Conservation (phyloP, 2,329 filamentous ascomycete genomes). For the Aspergillus pseudoterreus region DNA sequence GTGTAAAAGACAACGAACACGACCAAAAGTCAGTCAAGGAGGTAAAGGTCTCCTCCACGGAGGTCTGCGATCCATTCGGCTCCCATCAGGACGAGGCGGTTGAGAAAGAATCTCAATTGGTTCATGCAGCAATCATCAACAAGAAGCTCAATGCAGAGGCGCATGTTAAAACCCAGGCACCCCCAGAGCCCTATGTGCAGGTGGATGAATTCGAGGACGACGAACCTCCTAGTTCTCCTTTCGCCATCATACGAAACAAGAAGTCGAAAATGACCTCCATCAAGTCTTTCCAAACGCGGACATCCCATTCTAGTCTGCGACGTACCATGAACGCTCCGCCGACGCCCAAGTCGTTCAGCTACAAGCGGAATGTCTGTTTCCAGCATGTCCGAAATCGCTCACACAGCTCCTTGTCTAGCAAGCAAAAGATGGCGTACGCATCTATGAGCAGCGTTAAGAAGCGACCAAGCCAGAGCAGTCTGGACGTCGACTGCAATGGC, state of each 20-base stretch:
- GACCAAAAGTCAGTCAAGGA: slow-evolving; percentile 49
- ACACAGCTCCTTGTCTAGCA: slow-evolving; percentile 23
- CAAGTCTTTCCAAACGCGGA: slow-evolving; percentile 42
- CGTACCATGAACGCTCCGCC: slow-evolving; percentile 33
- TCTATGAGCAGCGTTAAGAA: slow-evolving; percentile 21
- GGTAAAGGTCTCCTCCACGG: slow-evolving; percentile 40
- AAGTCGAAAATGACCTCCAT: slow-evolving; percentile 31
- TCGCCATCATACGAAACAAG: slow-evolving; percentile 29
- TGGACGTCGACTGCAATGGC: slow-evolving; percentile 15
- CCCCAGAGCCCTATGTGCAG: slow-evolving; percentile 17
- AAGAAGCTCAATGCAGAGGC: slow-evolving; percentile 35
- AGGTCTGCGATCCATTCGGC: slow-evolving; percentile 82
- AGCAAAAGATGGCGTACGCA: slow-evolving; percentile 13
- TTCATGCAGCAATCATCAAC: slow-evolving; percentile 64
- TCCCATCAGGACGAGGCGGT: slow-evolving; percentile 57
- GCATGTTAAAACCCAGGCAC: slow-evolving; percentile 6
- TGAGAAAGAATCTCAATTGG: slow-evolving; percentile 52
- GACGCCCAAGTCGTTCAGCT: slow-evolving; percentile 46
- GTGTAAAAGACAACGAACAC: slow-evolving; percentile 50
- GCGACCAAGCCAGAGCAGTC: slow-evolving; percentile 23
- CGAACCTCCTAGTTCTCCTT: slow-evolving; percentile 24
- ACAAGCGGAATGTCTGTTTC: slow-evolving; percentile 63
- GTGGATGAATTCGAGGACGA: slow-evolving; percentile 14
- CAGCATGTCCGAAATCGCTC: slow-evolving; percentile 49
- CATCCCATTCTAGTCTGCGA: slow-evolving; percentile 47